Evolutionary conservation across 306 rosid species (phyloP).

Genomic region (Prunus mongolica): DNA sequence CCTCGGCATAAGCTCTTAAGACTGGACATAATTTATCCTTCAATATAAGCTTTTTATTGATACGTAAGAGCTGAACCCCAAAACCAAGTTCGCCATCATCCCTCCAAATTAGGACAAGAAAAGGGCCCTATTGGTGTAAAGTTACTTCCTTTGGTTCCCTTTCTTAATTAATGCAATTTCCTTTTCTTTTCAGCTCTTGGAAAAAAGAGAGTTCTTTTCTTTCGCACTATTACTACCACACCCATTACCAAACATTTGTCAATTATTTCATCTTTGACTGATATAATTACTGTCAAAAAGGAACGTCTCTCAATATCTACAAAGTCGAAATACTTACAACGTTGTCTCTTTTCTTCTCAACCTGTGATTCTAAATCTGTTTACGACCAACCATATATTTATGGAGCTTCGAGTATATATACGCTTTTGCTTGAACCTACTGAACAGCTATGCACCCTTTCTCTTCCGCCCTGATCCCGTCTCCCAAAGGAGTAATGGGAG

Average conservation of each 20-base stretch:
- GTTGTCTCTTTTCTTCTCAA: slow-evolving; percentile 1
- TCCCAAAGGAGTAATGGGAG: not conserved
- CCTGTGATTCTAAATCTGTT: slow-evolving; percentile 1
- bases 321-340: not conserved
- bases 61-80: too few relatives aligned
- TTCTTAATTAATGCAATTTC: not conserved
- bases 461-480: not conserved
- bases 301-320: slow-evolving; percentile 6
- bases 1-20: too few relatives aligned
- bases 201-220: not conserved
- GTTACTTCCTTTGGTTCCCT: too few relatives aligned
- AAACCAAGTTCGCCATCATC: too few relatives aligned
- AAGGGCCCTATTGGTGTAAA: too few relatives aligned
- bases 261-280: too few relatives aligned
- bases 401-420: not conserved
- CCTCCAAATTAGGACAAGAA: too few relatives aligned
- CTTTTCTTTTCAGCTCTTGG: not conserved
- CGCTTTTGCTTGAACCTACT: not conserved
- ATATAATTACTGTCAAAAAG: not conserved
- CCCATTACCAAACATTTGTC: too few relatives aligned
- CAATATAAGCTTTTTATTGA: too few relatives aligned
- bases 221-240: too few relatives aligned
- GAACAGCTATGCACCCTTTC: slow-evolving; percentile 7
- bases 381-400: slow-evolving; percentile 2
- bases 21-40: too few relatives aligned